A percentile compares a stretch with the other conserved stretches of the same genome.
Conservation (phyloP, 495 filamentous ascomycete genomes). For the Lasiosphaeria hispida region DNA sequence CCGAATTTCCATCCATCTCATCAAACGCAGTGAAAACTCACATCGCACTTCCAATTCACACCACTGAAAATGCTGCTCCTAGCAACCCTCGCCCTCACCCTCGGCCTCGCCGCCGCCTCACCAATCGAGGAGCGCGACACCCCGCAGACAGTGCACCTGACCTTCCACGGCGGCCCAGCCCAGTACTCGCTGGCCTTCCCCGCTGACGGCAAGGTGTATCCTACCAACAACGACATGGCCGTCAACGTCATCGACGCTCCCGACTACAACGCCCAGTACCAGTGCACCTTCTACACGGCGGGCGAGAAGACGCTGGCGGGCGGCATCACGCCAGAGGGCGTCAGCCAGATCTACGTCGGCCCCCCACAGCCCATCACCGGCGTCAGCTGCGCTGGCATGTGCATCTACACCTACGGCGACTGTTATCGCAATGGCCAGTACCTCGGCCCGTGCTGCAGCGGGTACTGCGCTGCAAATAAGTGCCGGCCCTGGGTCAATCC, state of each 20-base stretch:
- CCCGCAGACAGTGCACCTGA: constrained; percentile 29
- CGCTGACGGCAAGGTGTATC: constrained; percentile 25
- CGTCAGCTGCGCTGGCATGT: constrained; percentile 30
- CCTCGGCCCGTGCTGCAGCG: constrained; percentile 30
- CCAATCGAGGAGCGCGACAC: constrained; percentile 22
- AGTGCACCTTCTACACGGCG: constrained; percentile 26
- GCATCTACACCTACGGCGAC: constrained; percentile 25
- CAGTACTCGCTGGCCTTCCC: constrained; percentile 27
- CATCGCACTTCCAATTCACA: too few relatives aligned
- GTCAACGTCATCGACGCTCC: constrained; percentile 31
- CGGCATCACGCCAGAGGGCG: constrained; percentile 20
- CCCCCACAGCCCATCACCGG: constrained; percentile 28
- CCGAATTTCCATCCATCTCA: too few relatives aligned
- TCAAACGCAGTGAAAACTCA: too few relatives aligned
- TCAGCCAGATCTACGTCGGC: constrained; percentile 29
- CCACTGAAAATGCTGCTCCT: constrained; percentile 6
- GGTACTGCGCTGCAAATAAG: constrained; percentile 31
- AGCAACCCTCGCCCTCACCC: neutral
- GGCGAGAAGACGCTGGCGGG: constrained; percentile 20
- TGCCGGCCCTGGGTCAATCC: constrained; percentile 29
- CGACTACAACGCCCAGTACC: constrained; percentile 27
- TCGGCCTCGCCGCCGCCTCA: constrained; percentile 12
- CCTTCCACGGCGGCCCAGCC: constrained; percentile 30
- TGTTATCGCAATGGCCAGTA: constrained; percentile 29
- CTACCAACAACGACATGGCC: constrained; percentile 29